Evolutionary conservation across 2,329 filamentous ascomycete species (phyloP).

Genomic region (Aureobasidium sp.): DNA sequence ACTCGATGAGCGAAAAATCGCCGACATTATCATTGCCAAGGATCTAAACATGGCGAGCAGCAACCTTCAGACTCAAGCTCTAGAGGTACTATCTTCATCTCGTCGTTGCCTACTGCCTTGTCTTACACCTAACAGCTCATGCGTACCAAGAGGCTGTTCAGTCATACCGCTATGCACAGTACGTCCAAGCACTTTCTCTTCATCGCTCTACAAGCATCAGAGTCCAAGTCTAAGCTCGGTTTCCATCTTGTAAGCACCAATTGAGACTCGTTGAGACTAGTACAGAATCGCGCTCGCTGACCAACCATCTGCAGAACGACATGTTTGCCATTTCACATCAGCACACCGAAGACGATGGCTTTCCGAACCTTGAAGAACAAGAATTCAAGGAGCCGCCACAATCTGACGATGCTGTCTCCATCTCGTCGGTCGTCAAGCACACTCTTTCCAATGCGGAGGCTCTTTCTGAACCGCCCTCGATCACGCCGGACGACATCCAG

Average conservation of each 20-base stretch:
- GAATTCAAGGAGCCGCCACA: neutral
- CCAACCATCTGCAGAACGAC: slow-evolving; percentile 50
- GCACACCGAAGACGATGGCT: slow-evolving; percentile 65
- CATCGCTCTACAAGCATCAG: slow-evolving; percentile 58
- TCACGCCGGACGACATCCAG: slow-evolving; percentile 19
- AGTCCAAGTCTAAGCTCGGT: slow-evolving; percentile 29
- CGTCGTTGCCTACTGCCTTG: slow-evolving; percentile 17
- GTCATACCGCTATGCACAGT: slow-evolving; percentile 63
- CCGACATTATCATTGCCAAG: slow-evolving; percentile 75
- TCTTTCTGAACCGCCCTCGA: slow-evolving; percentile 26
- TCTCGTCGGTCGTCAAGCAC: slow-evolving; percentile 30
- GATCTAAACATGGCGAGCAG: slow-evolving; percentile 68
- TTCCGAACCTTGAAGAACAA: slow-evolving; percentile 64
- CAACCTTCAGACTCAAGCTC: slow-evolving; percentile 72
- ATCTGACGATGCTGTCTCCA: slow-evolving; percentile 21
- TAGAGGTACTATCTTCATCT: slow-evolving; percentile 38
- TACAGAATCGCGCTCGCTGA: neutral
- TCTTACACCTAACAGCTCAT: slow-evolving; percentile 53
- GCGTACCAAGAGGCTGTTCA: slow-evolving; percentile 69
- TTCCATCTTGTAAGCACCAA: slow-evolving; percentile 31
- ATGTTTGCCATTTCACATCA: slow-evolving; percentile 83
- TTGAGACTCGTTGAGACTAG: neutral
- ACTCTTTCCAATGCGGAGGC: slow-evolving; percentile 27
- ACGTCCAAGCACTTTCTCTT: slow-evolving; percentile 76
- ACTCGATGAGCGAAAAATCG: slow-evolving; percentile 53